Base-by-base conservation (phyloP, 2,329 filamentous ascomycete species). In the Aspergillus neotritici region DNA sequence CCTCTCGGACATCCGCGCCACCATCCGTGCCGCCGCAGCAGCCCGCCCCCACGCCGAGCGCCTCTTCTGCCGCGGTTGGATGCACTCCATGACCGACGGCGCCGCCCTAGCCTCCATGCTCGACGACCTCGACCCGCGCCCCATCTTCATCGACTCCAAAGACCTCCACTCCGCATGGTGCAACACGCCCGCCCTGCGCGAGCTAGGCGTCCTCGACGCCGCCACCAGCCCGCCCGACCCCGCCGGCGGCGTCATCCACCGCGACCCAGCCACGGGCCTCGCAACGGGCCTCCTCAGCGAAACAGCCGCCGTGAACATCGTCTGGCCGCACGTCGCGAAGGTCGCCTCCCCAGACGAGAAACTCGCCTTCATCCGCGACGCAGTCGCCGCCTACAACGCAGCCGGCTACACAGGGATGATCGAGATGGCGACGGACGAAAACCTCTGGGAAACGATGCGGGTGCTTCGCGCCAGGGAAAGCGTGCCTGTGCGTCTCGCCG, bases 391-490 rank as follows among this genome's bases (percentile, higher is more conserved):
- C 4, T 75, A 75, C 43, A 68, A 67, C 41, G 51, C 57, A 0
- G 66, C 66, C 0, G 73, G 73, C 4, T 73, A 71, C 43, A 75
- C 73, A 1, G 71, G 72, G 2, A 60, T 72, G 28, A 62, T 74
- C 11, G 73, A 75, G 34, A 75, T 75, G 73, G 73, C 72, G 14
- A 75, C 72, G 65, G 70, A 74, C 45, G 71, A 75, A 38, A 69
- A 67, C 35, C 61, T 63, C 1, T 75, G 72, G 72, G 64, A 64
- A 28, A 64, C 67, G 0, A 55, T 75, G 34, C 50, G 64, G 2
- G 52, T 59, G 5, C 51, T 73, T 4, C 62, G 58, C 9, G 48
- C 50, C n/a, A 49, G 55, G 1, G 62, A 49, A 3, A 36, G 48
- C 1, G 41, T 73, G 2, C 61, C 67, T 0, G 52, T 75, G 10